Base-by-base conservation (phyloP, 805 yeast species). In the Yamadazyma ubonensis region DNA sequence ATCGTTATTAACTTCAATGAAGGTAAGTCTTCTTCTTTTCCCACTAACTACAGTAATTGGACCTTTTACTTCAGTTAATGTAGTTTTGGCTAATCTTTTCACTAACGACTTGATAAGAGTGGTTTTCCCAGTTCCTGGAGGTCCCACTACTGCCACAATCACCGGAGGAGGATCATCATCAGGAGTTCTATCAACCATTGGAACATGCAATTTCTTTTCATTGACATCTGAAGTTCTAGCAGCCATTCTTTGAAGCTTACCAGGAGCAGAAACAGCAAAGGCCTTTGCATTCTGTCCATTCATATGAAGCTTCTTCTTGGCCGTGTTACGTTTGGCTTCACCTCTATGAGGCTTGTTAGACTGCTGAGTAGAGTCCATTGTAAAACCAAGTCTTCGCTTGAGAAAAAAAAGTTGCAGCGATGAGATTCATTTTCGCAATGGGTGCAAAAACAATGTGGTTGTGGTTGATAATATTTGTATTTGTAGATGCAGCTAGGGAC, bases 151-250 rank as follows among this genome's bases (percentile, higher is more conserved):
- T 0, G 96, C 96, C 17, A 93, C 88, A 41, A 93, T 81, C 16
- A 93, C 83, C 29, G 99, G 99, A 15, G 97, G 97, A 3, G 98
- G 96, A 51, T 87, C 95, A 55, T 91, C 96, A 42, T 91, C 98
- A 0, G 98, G 97, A 0, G 97, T 89, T 51, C 98, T 74, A 59
- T 93, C 96, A 36, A 93, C 84, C 97, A 93, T 90, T 11, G 99
- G 98, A 15, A 90, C 97, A 70, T 93, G 98, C 57, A 85, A 75
- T 56, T 82, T 85, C 56, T 76, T 82, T 61, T 93, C 98, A 46
- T 80, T 75, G 39, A 78, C 73, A 57, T 93, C 99, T 48, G 84
- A 84, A 5, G 95, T 65, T 59, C 99, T 76, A 56, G 79, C 78
- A 47, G 96, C 96, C 73, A 76, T 81, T 46, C 85, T 75, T 51